Evolutionary conservation across 352 stramenopile genomes (phyloP).

Genomic region (Phytopythium chamaehyphon): DNA sequence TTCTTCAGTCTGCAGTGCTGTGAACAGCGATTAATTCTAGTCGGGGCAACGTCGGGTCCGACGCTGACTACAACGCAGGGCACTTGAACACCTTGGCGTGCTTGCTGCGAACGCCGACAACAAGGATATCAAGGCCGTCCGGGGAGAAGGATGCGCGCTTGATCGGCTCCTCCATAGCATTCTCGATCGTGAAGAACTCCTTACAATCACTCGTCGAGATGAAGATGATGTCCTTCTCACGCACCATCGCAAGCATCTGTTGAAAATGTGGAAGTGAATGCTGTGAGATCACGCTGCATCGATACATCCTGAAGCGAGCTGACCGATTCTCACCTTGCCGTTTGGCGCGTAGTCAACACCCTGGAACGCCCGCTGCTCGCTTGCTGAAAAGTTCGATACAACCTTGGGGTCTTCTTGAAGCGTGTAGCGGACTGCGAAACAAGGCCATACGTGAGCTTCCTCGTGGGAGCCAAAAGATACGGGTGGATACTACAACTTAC

Average conservation of each 20-base stretch:
- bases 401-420: conserved; percentile 76
- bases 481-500: conserved; percentile 30
- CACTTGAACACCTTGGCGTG: conserved; percentile 69
- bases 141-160: conserved; percentile 63
- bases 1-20: conserved; percentile 10
- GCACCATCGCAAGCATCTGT: conserved; percentile 55
- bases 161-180: conserved; percentile 60
- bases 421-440: conserved; percentile 60
- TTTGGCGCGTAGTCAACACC: conserved; percentile 59
- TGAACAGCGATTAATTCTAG: conserved; percentile 1
- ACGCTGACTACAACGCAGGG: conserved; percentile 13
- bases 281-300: neutral
- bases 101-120: conserved; percentile 60
- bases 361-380: conserved; percentile 47
- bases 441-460: neutral
- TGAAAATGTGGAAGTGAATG: neutral
- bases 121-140: conserved; percentile 57
- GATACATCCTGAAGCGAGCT: neutral
- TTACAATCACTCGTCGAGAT: conserved; percentile 42
- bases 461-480: too few species aligned
- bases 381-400: conserved; percentile 55
- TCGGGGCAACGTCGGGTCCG: conserved; percentile 6
- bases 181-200: conserved; percentile 43
- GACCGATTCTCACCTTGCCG: conserved; percentile 39
- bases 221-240: conserved; percentile 56